Base-by-base conservation (phyloP, 2,329 filamentous ascomycete species). In the Xylaria sp. region DNA sequence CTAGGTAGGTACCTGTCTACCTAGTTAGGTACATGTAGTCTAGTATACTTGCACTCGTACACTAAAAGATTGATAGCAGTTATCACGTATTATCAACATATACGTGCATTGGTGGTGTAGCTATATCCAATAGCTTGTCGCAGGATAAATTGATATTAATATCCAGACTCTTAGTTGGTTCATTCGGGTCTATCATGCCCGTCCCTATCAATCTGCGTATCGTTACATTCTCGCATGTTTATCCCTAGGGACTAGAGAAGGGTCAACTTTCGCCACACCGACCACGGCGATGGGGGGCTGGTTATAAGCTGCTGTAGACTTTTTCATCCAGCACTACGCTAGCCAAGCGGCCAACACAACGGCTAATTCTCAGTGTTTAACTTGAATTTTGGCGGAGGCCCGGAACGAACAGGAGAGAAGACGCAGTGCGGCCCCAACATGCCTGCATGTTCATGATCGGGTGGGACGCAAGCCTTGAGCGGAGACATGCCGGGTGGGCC, bases 51-150 rank as follows among this genome's bases (percentile, higher is more conserved):
- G 23, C 12, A 55, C n/a, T 28, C 18, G 18, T 20, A 30, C n/a
- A 23, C n/a, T n/a, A 6, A 6, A n/a, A 34, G 9, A 52, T 34
- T 23, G 12, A 36, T 4, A 30, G 7, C 4, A n/a, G 7, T 55
- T 55, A 23, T 15, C 2, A 36, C 23, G 32, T 36, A 55, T 30
- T 20, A 52, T 34, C 25, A 20, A 52, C 48, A 52, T 52, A 32
- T 3, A 30, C 18, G 13, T 9, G 32, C 48, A 30, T 8, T n/a
- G 9, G 28, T 10, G 15, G 25, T 32, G 20, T 32, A 30, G 13
- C 25, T 52, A 52, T 55, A 55, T 55, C 48, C 18, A 52, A 48
- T 48, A 12, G 25, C 45, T 48, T 5, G 45, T 23, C 45, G 18
- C 13, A 28, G 45, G 45, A 28, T 48, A 48, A 28, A 48, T 48